Evolutionary conservation across 2,329 filamentous ascomycete genomes (phyloP), one percentile per base, ranked within the genome.

Genomic region (Thermoascus crustaceus): DNA sequence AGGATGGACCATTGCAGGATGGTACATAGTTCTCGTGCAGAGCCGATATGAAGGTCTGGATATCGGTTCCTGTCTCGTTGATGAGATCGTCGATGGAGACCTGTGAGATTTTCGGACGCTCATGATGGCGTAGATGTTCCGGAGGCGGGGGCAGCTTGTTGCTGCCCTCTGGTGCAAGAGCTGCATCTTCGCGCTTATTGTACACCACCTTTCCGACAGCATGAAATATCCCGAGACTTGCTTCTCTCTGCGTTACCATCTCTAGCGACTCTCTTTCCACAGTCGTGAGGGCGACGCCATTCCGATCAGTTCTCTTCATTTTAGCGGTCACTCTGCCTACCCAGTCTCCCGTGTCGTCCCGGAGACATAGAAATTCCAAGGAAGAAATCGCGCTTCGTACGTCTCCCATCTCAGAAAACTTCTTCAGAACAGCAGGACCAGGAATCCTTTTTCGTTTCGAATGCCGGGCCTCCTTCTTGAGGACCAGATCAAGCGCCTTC

Each of bases 131-230:
- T 22, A 84, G 57, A 54, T 77, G 73, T n/a, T 58, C 48, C 4
- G 81, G 81, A 11, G 85, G 63, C 16, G 60, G 58, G 47, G 82
- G 78, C 3, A 65, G 65, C 11, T 61, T 60, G 2, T 60, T 54
- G 20, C 68, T 61, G 6, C 54, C 54, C 6, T 55, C 39, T 29
- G 54, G 41, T 24, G 53, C 38, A 25, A 54, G 46, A 61, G 58
- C 30, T 42, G 55, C 18, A 37, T 81, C 77, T 14, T 82, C 73
- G 30, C 91, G 76, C 57, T 95, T 98, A 66, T 98, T 98, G 66
- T 96, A 94, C 1, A 96, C 80, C 2, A 98, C 85, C 55, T 91
- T 95, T 3, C 89, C 91, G 8, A 96, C 84, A 0, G 91, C 87
- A 57, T 98, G 91, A 53, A 98, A 98, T 33, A 98, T 86, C 1